Evolutionary conservation across 1,139 yeast genomes (phyloP).

Genomic region (Candida labiduridarum): DNA sequence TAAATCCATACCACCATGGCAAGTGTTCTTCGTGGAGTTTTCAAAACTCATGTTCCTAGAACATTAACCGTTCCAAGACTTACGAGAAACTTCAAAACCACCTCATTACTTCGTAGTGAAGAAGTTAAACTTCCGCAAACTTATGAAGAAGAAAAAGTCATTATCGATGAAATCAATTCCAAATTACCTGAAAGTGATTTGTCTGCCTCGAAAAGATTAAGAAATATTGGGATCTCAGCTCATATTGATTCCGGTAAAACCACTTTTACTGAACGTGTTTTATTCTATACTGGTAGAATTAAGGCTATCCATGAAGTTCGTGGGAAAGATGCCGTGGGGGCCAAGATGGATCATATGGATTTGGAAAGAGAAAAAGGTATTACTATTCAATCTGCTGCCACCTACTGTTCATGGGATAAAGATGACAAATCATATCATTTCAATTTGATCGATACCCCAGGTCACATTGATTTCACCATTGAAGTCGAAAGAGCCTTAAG

Average conservation of each 20-base stretch:
- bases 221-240: conserved; percentile 97
- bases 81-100: conserved; percentile 13
- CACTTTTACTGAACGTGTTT: conserved; percentile 94
- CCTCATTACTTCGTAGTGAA: conserved; percentile 16
- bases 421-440: conserved; percentile 72
- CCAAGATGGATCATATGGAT: conserved; percentile 92
- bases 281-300: conserved; percentile 95
- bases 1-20: conserved; percentile 12
- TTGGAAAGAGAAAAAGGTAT: conserved; percentile 96
- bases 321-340: conserved; percentile 97
- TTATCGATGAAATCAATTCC: conserved; percentile 60
- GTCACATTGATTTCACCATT: conserved; percentile 97
- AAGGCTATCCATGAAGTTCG: conserved; percentile 98
- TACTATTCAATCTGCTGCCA: conserved; percentile 98
- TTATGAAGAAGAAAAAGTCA: conserved; percentile 73
- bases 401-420: conserved; percentile 95
- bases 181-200: conserved; percentile 60
- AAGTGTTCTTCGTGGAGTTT: conserved; percentile 18
- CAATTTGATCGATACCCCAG: conserved; percentile 96
- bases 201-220: conserved; percentile 56
- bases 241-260: conserved; percentile 86
- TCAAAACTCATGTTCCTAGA: conserved; percentile 7
- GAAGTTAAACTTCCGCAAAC: conserved; percentile 25
- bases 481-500: conserved; percentile 98
- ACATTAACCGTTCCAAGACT: not conserved